Percentiles rank a stretch among this genome's conserved stretches.
Conservation (phyloP, 495 filamentous ascomycete species). For the Xylaria palmicola region DNA sequence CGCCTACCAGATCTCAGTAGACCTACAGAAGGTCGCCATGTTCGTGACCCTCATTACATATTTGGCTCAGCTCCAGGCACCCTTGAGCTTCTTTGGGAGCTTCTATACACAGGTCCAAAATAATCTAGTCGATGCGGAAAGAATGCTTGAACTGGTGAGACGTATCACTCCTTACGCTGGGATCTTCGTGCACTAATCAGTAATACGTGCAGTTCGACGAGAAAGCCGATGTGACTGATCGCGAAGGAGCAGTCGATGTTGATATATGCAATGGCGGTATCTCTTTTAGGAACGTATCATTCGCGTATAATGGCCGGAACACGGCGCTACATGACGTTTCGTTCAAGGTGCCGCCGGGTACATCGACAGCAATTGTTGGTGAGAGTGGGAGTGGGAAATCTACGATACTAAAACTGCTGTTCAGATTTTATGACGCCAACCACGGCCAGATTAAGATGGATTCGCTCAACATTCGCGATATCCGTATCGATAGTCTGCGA, state of each 20-base stretch:
- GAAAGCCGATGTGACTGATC: conserved; percentile 38
- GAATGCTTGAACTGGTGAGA: conserved; percentile 75
- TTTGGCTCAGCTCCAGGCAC: conserved; percentile 75
- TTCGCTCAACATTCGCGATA: not conserved
- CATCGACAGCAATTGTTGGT: conserved; percentile 52
- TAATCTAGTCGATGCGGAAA: conserved; percentile 79
- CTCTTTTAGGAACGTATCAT: conserved; percentile 70
- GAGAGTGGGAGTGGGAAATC: conserved; percentile 84
- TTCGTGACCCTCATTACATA: conserved; percentile 59
- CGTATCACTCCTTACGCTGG: not conserved
- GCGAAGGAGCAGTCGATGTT: conserved; percentile 35
- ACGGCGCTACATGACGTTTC: conserved; percentile 68
- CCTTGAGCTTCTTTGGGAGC: conserved; percentile 83
- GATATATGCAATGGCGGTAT: conserved; percentile 66
- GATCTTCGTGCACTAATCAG: not conserved
- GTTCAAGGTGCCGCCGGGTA: conserved; percentile 70
- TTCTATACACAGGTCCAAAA: conserved; percentile 84
- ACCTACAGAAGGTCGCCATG: not conserved
- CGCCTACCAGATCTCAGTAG: not conserved
- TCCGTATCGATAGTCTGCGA: not conserved
- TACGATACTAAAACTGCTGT: conserved; percentile 76
- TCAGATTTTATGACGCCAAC: conserved; percentile 82
- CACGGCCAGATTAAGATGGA: not conserved
- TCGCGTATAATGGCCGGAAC: conserved; percentile 66
- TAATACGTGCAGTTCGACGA: conserved; percentile 67